Conservation (phyloP, 2,329 filamentous ascomycete species). For the Cordyceps cateniannulata region DNA sequence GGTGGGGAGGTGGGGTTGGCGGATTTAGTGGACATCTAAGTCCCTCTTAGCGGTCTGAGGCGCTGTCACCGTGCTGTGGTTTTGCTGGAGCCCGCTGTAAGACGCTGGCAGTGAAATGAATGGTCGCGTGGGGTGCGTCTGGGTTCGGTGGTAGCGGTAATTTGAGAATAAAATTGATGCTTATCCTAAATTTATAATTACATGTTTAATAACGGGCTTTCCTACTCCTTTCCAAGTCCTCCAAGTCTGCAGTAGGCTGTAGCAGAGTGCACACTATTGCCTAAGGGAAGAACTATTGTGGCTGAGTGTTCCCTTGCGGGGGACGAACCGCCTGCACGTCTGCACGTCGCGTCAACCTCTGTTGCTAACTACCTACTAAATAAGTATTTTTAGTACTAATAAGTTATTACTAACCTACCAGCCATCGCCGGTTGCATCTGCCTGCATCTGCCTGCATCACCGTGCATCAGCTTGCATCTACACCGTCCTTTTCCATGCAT, state of each 20-base stretch:
- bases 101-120: background rate
- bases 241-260: background rate
- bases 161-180: background rate
- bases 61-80: background rate
- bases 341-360: no score
- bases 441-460: background rate
- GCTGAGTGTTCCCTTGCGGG: background rate
- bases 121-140: constrained; percentile 1
- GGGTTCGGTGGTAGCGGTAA: background rate
- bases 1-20: constrained; percentile 6
- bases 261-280: background rate
- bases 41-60: background rate
- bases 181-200: background rate
- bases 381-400: no score
- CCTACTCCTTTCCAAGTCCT: background rate
- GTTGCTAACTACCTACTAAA: background rate
- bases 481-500: constrained; percentile 1
- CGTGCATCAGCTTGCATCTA: background rate
- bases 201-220: no score
- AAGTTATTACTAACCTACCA: no score
- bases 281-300: background rate
- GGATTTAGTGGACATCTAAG: background rate
- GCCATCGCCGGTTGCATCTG: background rate
- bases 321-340: background rate
- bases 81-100: background rate